A percentile compares a stretch with the other conserved stretches of the same genome.
Conservation (phyloP, 148 eudicot species). For the Fagopyrum tataricum region DNA sequence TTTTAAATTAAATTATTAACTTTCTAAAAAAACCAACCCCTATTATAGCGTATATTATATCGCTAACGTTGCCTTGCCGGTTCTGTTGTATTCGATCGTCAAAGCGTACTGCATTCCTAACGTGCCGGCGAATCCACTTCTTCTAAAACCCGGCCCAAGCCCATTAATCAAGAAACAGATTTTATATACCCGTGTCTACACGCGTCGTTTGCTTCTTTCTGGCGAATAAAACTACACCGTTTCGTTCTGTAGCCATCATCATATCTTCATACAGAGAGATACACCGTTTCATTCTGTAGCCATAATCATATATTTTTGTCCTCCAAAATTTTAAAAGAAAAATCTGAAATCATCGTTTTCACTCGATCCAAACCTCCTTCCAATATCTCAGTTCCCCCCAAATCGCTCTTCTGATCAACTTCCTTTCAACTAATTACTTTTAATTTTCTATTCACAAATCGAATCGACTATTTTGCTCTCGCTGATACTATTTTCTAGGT, state of each 20-base stretch:
- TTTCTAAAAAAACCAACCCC: too few species aligned
- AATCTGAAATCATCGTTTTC: conserved; percentile 1
- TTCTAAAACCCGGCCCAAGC: neutral
- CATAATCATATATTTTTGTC: neutral
- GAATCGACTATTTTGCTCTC: neutral
- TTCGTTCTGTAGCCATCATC: neutral
- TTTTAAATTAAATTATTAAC: too few species aligned
- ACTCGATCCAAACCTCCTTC: conserved; percentile 2
- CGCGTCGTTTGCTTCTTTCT: neutral
- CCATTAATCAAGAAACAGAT: too few species aligned
- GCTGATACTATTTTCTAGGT: neutral
- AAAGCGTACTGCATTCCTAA: neutral
- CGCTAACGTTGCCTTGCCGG: too few species aligned
- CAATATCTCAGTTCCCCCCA: conserved; percentile 6
- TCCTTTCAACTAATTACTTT: neutral
- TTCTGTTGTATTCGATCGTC: neutral
- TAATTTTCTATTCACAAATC: neutral
- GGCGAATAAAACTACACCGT: neutral
- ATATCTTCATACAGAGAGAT: neutral
- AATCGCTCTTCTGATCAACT: neutral
- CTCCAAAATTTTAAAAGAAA: neutral
- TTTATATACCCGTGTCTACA: neutral
- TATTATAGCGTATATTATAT: too few species aligned
- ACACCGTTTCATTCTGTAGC: neutral
- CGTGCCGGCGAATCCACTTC: conserved; percentile 11